Conservation (phyloP, 1,284 basidiomycete species). For the Pisolithus thermaeus region DNA sequence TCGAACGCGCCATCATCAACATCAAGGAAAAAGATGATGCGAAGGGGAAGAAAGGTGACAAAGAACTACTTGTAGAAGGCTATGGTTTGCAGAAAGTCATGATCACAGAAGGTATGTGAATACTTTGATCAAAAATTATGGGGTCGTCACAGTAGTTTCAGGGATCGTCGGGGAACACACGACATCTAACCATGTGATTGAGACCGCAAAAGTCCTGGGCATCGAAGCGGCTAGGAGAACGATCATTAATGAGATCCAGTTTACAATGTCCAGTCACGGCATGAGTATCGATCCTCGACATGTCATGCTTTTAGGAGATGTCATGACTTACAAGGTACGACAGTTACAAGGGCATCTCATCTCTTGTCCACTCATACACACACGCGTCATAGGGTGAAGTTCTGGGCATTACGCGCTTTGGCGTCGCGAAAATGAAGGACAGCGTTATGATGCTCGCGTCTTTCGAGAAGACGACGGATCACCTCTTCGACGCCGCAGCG, state of each 20-base stretch:
- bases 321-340: conserved; percentile 94
- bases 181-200: conserved; percentile 96
- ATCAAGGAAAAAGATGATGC: conserved; percentile 79
- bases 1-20: conserved; percentile 89
- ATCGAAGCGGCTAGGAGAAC: conserved; percentile 95
- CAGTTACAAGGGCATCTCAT: too few relatives aligned
- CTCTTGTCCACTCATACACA: neutral
- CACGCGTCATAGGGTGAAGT: conserved; percentile 75
- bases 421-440: conserved; percentile 99
- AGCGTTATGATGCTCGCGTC: conserved; percentile 98
- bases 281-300: conserved; percentile 99
- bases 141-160: conserved; percentile 24
- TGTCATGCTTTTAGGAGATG: conserved; percentile 97
- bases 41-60: conserved; percentile 75
- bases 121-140: neutral
- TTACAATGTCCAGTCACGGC: conserved; percentile 96
- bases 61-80: conserved; percentile 90
- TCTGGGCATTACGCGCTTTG: conserved; percentile 97
- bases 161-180: conserved; percentile 92
- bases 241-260: conserved; percentile 96
- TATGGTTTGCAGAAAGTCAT: conserved; percentile 98
- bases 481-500: conserved; percentile 96
- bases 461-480: conserved; percentile 99
- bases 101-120: conserved; percentile 81
- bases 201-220: conserved; percentile 90